Evolutionary conservation across 805 yeast species (phyloP).

Genomic region (Saccharomycopsis sp.): DNA sequence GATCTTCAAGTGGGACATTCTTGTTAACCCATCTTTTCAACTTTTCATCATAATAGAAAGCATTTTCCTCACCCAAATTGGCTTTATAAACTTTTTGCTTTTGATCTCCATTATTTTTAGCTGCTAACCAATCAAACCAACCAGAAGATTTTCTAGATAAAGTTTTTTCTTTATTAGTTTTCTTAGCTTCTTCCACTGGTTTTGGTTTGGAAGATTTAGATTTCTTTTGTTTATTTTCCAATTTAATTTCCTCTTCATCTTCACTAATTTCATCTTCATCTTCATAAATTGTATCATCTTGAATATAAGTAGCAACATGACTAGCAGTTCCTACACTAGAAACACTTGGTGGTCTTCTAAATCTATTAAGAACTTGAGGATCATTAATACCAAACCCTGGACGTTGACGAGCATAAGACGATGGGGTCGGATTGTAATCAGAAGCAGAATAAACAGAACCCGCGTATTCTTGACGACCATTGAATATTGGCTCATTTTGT

Average conservation of each 20-base stretch:
- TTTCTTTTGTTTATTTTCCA: constrained; percentile 1
- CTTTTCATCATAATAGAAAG: constrained; percentile 72
- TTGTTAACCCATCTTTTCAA: constrained; percentile 81
- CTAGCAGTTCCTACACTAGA: constrained; percentile 16
- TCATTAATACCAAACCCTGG: not conserved
- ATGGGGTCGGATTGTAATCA: constrained; percentile 7
- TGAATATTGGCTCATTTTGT: too few species aligned
- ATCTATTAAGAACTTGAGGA: not conserved
- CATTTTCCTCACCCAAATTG: constrained; percentile 70
- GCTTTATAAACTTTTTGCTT: constrained; percentile 75
- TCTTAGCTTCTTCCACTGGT: not conserved
- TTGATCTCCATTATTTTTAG: constrained; percentile 35
- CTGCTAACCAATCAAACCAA: constrained; percentile 53
- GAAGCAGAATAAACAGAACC: constrained; percentile 10
- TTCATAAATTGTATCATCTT: constrained; percentile 18
- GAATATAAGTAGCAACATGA: constrained; percentile 15
- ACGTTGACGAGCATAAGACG: not conserved
- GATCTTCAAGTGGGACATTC: constrained; percentile 56
- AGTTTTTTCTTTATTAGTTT: constrained; percentile 10
- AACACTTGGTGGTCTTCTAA: constrained; percentile 10
- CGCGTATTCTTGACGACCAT: constrained; percentile 4
- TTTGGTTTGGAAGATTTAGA: not conserved
- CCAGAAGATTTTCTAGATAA: constrained; percentile 18
- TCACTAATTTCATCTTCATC: constrained; percentile 17
- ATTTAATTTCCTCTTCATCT: constrained; percentile 15